Evolutionary conservation across 257 asterid species (phyloP).

Genomic region (Plantago major): DNA sequence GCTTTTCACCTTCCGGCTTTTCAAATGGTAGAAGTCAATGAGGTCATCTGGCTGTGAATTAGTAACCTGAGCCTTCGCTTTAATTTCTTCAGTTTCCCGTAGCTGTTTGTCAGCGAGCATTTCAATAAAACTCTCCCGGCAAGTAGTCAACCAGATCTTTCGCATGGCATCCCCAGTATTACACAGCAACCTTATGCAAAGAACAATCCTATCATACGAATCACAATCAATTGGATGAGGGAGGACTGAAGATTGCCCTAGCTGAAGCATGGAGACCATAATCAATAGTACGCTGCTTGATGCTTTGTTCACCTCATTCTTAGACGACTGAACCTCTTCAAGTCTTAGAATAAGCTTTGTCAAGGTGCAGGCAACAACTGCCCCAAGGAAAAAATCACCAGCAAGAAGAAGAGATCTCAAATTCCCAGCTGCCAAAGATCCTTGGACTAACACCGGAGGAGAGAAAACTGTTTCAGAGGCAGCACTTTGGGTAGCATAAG

Average conservation of each 20-base stretch:
- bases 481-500: constrained; percentile 97
- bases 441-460: constrained; percentile 68
- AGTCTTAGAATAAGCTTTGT: constrained; percentile 74
- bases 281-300: constrained; percentile 54
- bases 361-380: constrained; percentile 84
- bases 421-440: constrained; percentile 60
- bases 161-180: constrained; percentile 65
- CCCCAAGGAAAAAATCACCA: constrained; percentile 94
- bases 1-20: constrained; percentile 75
- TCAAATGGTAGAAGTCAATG: constrained; percentile 90
- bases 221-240: constrained; percentile 96
- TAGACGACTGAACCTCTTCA: constrained; percentile 89
- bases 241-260: constrained; percentile 83
- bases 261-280: constrained; percentile 85
- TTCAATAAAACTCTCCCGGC: constrained; percentile 85
- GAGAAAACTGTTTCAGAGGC: constrained; percentile 91
- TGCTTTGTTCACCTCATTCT: constrained; percentile 71
- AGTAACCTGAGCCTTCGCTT: constrained; percentile 76
- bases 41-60: constrained; percentile 93
- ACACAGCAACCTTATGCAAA: constrained; percentile 69
- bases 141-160: constrained; percentile 81
- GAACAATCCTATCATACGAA: constrained; percentile 80
- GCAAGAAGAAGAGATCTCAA: constrained; percentile 91
- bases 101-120: constrained; percentile 94
- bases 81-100: constrained; percentile 85